These are phyloP conservation scores for Pseudoscleropodium purum DNA, from an alignment of 225 moss, liverwort and hornwort species.

Conservation along the genomic window DNA sequence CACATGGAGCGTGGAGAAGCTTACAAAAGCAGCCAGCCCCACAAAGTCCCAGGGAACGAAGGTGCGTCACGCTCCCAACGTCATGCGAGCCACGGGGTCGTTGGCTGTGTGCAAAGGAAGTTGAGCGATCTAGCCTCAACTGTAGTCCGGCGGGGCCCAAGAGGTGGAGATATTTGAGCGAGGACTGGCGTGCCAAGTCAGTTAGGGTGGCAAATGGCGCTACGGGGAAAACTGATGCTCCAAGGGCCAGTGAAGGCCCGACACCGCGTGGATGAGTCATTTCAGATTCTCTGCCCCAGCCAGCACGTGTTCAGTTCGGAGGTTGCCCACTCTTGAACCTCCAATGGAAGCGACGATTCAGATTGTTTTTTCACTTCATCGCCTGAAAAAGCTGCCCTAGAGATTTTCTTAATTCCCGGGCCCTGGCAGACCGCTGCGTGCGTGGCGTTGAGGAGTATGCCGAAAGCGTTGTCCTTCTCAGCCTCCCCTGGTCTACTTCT, in stretches of 20 bases:
- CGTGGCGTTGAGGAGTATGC: not conserved
- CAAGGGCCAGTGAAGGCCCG: not conserved
- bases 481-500: not conserved
- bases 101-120: not conserved
- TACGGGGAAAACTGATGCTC: not conserved
- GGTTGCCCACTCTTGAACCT: not conserved
- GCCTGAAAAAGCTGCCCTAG: not conserved
- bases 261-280: not conserved
- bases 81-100: not conserved
- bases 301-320: not conserved
- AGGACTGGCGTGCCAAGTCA: slow-evolving; percentile 1
- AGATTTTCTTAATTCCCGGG: not conserved
- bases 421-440: not conserved
- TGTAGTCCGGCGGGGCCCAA: not conserved
- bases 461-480: not conserved
- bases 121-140: not conserved
- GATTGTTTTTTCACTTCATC: not conserved
- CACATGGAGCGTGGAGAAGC: not conserved
- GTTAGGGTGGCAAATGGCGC: not conserved
- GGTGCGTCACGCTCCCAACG: not conserved
- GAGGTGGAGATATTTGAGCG: not conserved
- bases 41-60: not conserved
- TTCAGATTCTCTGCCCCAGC: not conserved
- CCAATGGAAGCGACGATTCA: not conserved
- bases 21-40: not conserved